Base-by-base conservation (phyloP, 805 yeast genomes). In the Candida xiaguanensis region DNA sequence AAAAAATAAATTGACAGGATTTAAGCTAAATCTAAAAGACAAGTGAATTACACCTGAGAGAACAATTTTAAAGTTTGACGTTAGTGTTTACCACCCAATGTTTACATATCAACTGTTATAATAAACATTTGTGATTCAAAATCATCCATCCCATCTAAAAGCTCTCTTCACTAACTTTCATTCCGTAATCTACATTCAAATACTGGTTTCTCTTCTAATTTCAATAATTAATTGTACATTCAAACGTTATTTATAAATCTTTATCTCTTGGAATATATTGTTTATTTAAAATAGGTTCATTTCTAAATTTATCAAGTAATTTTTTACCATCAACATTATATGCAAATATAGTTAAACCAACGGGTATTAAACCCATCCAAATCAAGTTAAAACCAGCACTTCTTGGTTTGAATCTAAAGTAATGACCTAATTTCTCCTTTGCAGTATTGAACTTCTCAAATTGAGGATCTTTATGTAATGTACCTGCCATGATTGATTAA, bases 181-280 rank as follows among this genome's bases (percentile, higher is more conserved):
- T n/a, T n/a, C n/a, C n/a, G n/a, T n/a, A n/a, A n/a, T 31, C 34
- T 31, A 12, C 13, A 20, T 20, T 20, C 24, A 20, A n/a, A 20
- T 9, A 20, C 24, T 20, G 6, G 24, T 20, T 9, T 30, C 5
- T 20, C 7, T 30, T 18, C 14, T 12, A 11, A 9, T 30, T n/a
- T 25, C 23, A 20, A 7, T 9, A 7, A 20, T 20, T 7, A 20
- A 20, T 9, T 5, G 28, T n/a, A 25, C 12, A 30, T 20, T n/a
- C 5, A n/a, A 6, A 6, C n/a, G 14, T 24, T 3, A 5, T 8
- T 44, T 57, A 65, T 58, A 67, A 67, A 49, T 67, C 73, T 52
- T 66, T 66, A 41, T 56, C 63, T 57, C 74, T 67, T 42, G 73
- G 73, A 41, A 57, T 60, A 46, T 67, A 68, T 38, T 62, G 59